Evolutionary conservation across 345 rosid genomes (phyloP), one percentile per base, ranked within the genome.

Genomic region (Erysimum cheiranthoides): DNA sequence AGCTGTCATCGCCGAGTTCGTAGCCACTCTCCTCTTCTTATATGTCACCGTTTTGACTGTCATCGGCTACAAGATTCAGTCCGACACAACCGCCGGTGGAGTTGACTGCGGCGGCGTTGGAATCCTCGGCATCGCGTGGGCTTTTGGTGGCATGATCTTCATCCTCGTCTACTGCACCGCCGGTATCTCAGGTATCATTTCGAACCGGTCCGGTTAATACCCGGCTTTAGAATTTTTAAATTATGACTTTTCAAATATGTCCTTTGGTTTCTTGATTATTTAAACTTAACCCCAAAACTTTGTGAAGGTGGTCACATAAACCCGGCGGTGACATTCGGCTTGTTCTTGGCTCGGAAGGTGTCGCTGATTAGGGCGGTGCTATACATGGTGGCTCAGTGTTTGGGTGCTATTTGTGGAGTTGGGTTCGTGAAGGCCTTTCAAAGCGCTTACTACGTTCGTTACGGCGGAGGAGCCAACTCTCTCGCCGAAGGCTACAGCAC

Each of bases 151-250:
- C 63, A 90, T 90, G 96, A 86, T 90, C 74, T 89, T 89, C 68
- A 45, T 87, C 40, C 95, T 89, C 11, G 94, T 92, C 38, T 93
- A 93, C 82, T 93, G 95, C 86, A 93, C 93, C 30, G 95, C 95
- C 51, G 96, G 93, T 46, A 88, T 93, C 74, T 93, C 96, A 14
- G 92, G 98, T 88, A 87, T 28, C 6, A 28, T 49, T 8, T 7
- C 27, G 0, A 59, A 49, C 79, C 38, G 21, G 30, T 31, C 25
- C 52, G 18, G 66, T 35, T 36, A 10, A 17, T 7, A 42, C 5
- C 10, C 36, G 40, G 51, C 28, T 49, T 17, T 7, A 25, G 28
- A 16, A 50, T 2, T 50, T 21, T 16, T 0, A 6, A 50, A 50
- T 32, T 3, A 5, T 32, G 34, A 32, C 34, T 5, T 32, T 32